These are phyloP conservation scores for Lyophyllum semitale DNA, from an alignment of 768 basidiomycete species.

Conservation along the genomic window DNA sequence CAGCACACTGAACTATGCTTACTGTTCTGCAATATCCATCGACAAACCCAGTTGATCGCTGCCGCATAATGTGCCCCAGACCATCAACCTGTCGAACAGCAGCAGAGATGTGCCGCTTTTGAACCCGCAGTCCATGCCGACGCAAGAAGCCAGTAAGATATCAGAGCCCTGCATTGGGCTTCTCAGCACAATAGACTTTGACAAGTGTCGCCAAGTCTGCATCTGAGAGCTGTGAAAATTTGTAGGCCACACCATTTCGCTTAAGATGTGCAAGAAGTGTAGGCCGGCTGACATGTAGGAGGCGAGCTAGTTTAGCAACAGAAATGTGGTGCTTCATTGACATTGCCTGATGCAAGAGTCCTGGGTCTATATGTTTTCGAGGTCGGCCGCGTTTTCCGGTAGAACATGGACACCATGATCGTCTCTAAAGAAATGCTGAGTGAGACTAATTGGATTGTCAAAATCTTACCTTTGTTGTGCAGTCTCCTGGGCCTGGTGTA, in stretches of 20 bases:
- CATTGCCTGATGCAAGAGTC: background rate
- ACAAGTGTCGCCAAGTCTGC: background rate
- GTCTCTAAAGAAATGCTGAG: too few relatives aligned
- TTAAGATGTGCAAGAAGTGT: background rate
- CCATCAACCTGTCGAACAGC: constrained; percentile 28
- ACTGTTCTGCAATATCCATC: constrained; percentile 27
- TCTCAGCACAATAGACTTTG: constrained; percentile 18
- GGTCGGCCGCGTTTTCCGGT: constrained; percentile 1
- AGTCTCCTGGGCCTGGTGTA: too few relatives aligned
- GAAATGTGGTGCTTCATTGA: background rate
- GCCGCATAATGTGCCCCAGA: constrained; percentile 20
- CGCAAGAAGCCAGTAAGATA: constrained; percentile 31
- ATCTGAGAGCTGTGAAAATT: constrained; percentile 4
- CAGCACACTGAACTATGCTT: background rate
- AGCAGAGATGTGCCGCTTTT: constrained; percentile 17
- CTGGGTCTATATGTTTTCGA: background rate
- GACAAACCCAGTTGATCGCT: constrained; percentile 18
- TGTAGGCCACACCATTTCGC: background rate
- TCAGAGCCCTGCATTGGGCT: constrained; percentile 23
- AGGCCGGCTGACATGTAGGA: background rate
- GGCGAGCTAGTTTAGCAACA: background rate
- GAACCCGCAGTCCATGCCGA: constrained; percentile 25
- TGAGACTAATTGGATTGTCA: too few relatives aligned
- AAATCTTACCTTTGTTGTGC: too few relatives aligned
- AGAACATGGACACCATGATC: too few relatives aligned